phyloP scores from a whole-genome alignment of 2,329 filamentous ascomycete genomes.

The Fusarium aywerte region DNA sequence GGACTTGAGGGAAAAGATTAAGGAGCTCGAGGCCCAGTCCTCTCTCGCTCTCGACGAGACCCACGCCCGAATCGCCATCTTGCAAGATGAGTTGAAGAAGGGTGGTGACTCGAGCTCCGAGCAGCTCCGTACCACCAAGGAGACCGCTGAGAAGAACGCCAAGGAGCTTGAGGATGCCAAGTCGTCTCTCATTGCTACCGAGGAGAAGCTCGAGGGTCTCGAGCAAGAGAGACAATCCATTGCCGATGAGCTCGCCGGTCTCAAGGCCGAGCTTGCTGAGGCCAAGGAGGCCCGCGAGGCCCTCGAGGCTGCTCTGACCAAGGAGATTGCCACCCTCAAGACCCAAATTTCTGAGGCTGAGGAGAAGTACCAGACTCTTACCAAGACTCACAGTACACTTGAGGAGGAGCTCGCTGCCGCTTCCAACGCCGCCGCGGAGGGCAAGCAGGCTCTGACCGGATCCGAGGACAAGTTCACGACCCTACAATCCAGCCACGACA shows the following conservation, averaged over 20 bases:
- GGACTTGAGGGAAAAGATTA: constrained; percentile 53
- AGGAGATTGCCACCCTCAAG: constrained; percentile 50
- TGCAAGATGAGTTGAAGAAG: constrained; percentile 51
- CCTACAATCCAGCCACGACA: constrained; percentile 44
- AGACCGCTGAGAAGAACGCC: constrained; percentile 33
- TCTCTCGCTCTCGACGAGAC: constrained; percentile 48
- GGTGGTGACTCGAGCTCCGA: constrained; percentile 40
- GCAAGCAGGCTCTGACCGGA: constrained; percentile 44
- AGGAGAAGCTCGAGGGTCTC: constrained; percentile 44
- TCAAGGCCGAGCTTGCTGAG: constrained; percentile 51
- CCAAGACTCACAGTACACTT: constrained; percentile 47
- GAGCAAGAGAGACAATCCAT: constrained; percentile 48
- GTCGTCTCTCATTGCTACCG: constrained; percentile 36
- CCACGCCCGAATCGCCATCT: constrained; percentile 49
- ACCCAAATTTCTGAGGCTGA: constrained; percentile 50
- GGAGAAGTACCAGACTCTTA: constrained; percentile 49
- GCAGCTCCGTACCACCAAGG: constrained; percentile 45
- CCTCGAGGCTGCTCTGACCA: constrained; percentile 48
- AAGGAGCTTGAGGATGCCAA: constrained; percentile 44
- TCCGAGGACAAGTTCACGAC: constrained; percentile 45
- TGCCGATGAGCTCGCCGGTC: constrained; percentile 49
- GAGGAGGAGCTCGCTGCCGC: constrained; percentile 49
- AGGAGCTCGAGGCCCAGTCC: constrained; percentile 49
- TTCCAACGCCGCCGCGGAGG: constrained; percentile 43
- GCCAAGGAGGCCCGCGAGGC: constrained; percentile 51